phyloP scores from a whole-genome alignment of 768 basidiomycete genomes.

The Rhizopogon sp. region DNA sequence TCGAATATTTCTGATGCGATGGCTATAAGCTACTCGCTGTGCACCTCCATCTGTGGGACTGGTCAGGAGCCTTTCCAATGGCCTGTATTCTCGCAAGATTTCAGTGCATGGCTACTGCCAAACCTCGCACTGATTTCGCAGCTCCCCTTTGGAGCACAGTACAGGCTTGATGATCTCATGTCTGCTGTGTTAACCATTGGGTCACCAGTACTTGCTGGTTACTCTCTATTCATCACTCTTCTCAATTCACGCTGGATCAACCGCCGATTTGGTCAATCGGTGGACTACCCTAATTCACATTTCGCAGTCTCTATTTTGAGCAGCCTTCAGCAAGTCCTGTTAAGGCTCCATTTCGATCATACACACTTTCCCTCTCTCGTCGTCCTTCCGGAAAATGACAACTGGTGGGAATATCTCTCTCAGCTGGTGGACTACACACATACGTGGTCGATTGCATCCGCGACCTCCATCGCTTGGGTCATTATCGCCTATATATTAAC shows the following conservation, averaged over 20 bases:
- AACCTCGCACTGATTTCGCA: conserved; percentile 44
- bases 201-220: conserved; percentile 39
- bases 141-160: conserved; percentile 39
- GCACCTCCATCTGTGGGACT: conserved; percentile 6
- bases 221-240: conserved; percentile 40
- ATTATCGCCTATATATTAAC: conserved; percentile 11
- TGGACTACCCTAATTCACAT: conserved; percentile 18
- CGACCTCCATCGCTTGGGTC: conserved; percentile 33
- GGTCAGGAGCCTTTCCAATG: conserved; percentile 10
- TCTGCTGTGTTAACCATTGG: conserved; percentile 39
- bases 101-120: conserved; percentile 40
- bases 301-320: conserved; percentile 26
- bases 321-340: conserved; percentile 32
- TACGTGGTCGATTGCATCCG: conserved; percentile 30
- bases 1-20: background rate
- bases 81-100: conserved; percentile 26
- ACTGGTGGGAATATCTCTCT: conserved; percentile 29
- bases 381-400: conserved; percentile 30
- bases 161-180: conserved; percentile 34
- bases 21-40: conserved; percentile 9
- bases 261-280: conserved; percentile 20
- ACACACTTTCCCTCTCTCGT: conserved; percentile 29
- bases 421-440: conserved; percentile 27
- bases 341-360: conserved; percentile 15
- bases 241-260: conserved; percentile 39